Evolutionary conservation across 345 rosid genomes (phyloP).

Genomic region (Arabis alpina): DNA sequence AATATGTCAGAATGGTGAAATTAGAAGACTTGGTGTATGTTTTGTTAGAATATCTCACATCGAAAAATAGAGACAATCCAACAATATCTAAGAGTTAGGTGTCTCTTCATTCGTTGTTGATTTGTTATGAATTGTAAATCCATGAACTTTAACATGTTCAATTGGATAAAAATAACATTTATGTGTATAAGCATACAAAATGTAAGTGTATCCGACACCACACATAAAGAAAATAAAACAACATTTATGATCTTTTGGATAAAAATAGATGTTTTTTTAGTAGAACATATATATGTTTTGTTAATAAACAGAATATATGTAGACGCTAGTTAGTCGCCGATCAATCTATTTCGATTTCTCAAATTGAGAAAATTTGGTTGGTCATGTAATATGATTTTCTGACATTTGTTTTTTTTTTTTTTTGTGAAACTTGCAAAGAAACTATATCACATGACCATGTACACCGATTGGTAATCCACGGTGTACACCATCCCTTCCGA

Average conservation of each 20-base stretch:
- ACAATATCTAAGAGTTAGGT: too few species aligned
- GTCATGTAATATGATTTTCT: neutral
- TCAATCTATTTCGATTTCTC: slow-evolving; percentile 8
- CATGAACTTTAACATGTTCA: too few species aligned
- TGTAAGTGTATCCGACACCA: neutral
- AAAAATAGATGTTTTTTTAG: neutral
- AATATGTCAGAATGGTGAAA: neutral
- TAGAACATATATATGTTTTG: neutral
- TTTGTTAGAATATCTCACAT: too few species aligned
- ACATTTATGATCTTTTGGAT: too few species aligned
- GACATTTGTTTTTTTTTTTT: neutral
- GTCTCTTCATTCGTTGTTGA: too few species aligned
- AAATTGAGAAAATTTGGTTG: slow-evolving; percentile 10
- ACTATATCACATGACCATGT: neutral
- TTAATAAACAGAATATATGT: neutral
- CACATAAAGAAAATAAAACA: neutral
- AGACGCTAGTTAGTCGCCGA: slow-evolving; percentile 7
- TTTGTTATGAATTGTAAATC: too few species aligned
- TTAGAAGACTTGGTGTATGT: neutral
- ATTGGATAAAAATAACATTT: too few species aligned
- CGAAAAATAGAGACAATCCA: too few species aligned
- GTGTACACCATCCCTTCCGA: too few species aligned
- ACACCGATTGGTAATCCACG: too few species aligned
- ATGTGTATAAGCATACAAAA: neutral
- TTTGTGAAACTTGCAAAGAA: neutral